A percentile compares a stretch with the other conserved stretches of the same genome.
phyloP scores from a whole-genome alignment of 176 grass and related monocot genomes.

The Paspalum vaginatum region DNA sequence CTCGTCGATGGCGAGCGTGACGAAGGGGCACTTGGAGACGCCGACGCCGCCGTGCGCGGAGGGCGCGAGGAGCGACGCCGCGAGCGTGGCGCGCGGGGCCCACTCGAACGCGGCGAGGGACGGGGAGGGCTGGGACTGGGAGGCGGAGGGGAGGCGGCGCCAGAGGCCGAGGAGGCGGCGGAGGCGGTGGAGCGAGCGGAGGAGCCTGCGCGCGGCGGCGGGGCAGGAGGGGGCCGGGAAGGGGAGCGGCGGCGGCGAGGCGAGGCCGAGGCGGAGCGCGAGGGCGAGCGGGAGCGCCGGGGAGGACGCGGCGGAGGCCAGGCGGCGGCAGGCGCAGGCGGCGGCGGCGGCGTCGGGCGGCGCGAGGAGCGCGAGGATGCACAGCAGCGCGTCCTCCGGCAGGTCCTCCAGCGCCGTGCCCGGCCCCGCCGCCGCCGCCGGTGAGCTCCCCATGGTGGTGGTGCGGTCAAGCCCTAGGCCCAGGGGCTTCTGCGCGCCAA shows the following conservation, averaged over 20 bases:
- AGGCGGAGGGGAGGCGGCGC: constrained; percentile 41
- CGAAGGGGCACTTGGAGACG: constrained; percentile 54
- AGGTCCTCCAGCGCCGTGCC: constrained; percentile 49
- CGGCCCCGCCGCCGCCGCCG: constrained; percentile 29
- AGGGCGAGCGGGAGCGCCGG: constrained; percentile 48
- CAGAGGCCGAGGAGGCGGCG: constrained; percentile 61
- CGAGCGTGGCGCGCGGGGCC: constrained; percentile 51
- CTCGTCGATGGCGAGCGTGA: constrained; percentile 50
- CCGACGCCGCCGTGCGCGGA: background rate
- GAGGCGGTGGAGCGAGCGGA: constrained; percentile 50
- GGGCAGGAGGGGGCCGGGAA: constrained; percentile 10
- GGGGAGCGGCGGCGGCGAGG: constrained; percentile 14
- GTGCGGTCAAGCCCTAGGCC: background rate
- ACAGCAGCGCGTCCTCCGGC: constrained; percentile 58
- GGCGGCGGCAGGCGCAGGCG: constrained; percentile 43
- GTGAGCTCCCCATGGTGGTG: constrained; percentile 33
- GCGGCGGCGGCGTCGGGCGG: constrained; percentile 48
- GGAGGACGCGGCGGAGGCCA: constrained; percentile 49
- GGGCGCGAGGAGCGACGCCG: constrained; percentile 52
- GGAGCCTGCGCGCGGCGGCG: constrained; percentile 24
- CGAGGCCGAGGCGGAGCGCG: constrained; percentile 48
- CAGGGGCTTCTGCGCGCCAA: too few relatives aligned
- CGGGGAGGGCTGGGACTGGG: background rate
- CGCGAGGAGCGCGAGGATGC: constrained; percentile 51
- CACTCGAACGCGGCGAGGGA: constrained; percentile 69